Evolutionary conservation across 331 rosid species (phyloP).

Genomic region (Malus hybrid): DNA sequence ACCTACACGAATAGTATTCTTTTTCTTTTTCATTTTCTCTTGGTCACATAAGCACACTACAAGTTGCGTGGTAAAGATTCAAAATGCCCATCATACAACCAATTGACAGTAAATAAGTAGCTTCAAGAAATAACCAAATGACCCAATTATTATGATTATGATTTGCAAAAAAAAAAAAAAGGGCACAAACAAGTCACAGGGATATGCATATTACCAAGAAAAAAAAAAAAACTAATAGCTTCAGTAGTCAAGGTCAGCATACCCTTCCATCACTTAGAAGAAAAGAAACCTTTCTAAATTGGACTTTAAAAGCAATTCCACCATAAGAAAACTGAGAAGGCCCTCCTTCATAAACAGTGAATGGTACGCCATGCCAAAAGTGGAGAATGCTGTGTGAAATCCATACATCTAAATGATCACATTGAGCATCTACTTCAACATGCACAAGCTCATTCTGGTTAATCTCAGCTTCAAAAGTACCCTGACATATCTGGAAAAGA

Average conservation of each 20-base stretch:
- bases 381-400: constrained; percentile 59
- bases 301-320: constrained; percentile 38
- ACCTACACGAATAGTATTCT: neutral
- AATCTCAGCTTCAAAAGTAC: constrained; percentile 36
- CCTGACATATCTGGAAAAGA: constrained; percentile 53
- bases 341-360: constrained; percentile 31
- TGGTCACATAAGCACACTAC: neutral
- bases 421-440: constrained; percentile 41
- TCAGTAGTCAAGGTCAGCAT: constrained; percentile 10
- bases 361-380: constrained; percentile 46
- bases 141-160: too few relatives aligned
- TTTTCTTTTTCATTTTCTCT: too few relatives aligned
- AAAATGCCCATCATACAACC: too few relatives aligned
- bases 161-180: too few relatives aligned
- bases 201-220: neutral
- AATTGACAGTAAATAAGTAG: too few relatives aligned
- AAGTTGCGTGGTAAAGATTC: too few relatives aligned
- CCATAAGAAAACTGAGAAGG: constrained; percentile 38
- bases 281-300: constrained; percentile 56
- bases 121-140: too few relatives aligned
- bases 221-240: neutral
- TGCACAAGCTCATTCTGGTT: constrained; percentile 14
- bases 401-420: constrained; percentile 65
- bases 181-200: neutral
- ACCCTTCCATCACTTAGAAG: constrained; percentile 93